These are phyloP conservation scores for Suillus spraguei DNA, from an alignment of 768 basidiomycete species.

Conservation along the genomic window DNA sequence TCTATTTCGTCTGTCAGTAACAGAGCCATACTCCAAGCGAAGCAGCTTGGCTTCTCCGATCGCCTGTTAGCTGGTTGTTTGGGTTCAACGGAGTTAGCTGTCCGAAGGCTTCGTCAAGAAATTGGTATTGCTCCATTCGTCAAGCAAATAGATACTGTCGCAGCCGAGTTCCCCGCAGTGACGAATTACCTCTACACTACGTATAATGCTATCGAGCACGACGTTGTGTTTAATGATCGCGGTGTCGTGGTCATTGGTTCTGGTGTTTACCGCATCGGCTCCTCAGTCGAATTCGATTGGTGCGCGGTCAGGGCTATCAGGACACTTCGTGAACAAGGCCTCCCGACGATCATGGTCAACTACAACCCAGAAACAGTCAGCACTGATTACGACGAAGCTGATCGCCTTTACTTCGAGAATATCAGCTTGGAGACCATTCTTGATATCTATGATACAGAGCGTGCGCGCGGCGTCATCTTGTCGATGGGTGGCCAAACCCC, in stretches of 20 bases:
- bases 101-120: constrained; percentile 89
- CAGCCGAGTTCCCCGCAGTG: constrained; percentile 97
- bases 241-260: constrained; percentile 98
- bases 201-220: constrained; percentile 96
- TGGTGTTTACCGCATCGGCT: constrained; percentile 98
- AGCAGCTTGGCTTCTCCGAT: constrained; percentile 97
- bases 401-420: constrained; percentile 98
- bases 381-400: constrained; percentile 98
- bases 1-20: constrained; percentile 65
- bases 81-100: constrained; percentile 90
- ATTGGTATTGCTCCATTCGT: constrained; percentile 83
- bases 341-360: constrained; percentile 98
- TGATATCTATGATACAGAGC: constrained; percentile 94
- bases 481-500: constrained; percentile 99
- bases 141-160: constrained; percentile 99
- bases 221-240: constrained; percentile 84
- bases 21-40: constrained; percentile 74
- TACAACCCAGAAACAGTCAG: constrained; percentile 99
- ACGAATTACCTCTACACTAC: constrained; percentile 99
- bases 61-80: constrained; percentile 82
- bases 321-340: constrained; percentile 91
- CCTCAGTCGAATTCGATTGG: constrained; percentile 99
- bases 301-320: constrained; percentile 97
- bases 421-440: constrained; percentile 96
- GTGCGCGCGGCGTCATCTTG: constrained; percentile 87